Percentiles rank a stretch among this genome's conserved stretches.
Conservation (phyloP, 2,329 filamentous ascomycete species). For the Nothophoma quercina region DNA sequence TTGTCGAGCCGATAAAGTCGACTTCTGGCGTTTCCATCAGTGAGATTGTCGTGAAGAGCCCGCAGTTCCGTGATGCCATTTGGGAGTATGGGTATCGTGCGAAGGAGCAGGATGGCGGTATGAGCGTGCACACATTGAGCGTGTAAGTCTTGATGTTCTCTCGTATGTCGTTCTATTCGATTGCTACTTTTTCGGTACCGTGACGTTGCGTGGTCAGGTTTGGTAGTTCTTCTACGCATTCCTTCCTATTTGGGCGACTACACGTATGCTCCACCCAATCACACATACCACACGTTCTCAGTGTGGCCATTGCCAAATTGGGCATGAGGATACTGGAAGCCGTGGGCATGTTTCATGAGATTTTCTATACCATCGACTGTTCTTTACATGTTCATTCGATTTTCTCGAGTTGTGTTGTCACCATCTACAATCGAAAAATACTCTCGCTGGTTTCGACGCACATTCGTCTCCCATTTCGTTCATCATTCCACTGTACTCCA, state of each 20-base stretch:
- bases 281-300: neutral
- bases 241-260: constrained; percentile 6
- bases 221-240: constrained; percentile 1
- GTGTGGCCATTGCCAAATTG: too few species aligned
- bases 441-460: too few species aligned
- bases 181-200: constrained; percentile 1
- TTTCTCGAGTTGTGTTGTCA: too few species aligned
- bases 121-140: constrained; percentile 79
- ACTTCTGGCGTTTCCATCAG: constrained; percentile 67
- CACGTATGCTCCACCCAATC: constrained; percentile 1
- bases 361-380: too few species aligned
- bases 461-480: too few species aligned
- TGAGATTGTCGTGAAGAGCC: constrained; percentile 86
- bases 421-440: too few species aligned
- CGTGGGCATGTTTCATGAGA: too few species aligned
- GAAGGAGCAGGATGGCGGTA: constrained; percentile 75
- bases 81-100: constrained; percentile 87
- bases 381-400: too few species aligned
- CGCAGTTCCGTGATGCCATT: constrained; percentile 85
- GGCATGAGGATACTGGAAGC: too few species aligned
- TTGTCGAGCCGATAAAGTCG: constrained; percentile 63
- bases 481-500: too few species aligned
- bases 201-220: neutral
- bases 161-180: neutral
- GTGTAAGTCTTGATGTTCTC: constrained; percentile 65